Evolutionary conservation across 2,329 filamentous ascomycete genomes (phyloP).

Genomic region (Sarocladium oryzae): DNA sequence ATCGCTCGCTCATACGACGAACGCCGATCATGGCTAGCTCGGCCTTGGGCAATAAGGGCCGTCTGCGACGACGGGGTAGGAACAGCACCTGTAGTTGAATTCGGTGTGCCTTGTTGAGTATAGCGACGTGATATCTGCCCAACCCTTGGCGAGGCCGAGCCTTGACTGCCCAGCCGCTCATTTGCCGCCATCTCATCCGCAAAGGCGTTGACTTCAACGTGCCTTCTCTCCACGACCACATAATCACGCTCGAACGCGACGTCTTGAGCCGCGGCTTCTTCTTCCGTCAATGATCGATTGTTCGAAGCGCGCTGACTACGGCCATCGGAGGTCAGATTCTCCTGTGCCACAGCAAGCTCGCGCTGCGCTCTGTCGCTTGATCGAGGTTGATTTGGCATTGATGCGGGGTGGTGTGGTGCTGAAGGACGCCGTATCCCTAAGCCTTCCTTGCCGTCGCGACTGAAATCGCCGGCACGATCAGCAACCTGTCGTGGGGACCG

Average conservation of each 20-base stretch:
- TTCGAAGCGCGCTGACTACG: constrained; percentile 11
- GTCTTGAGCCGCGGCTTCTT: constrained; percentile 73
- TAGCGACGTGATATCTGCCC: constrained; percentile 66
- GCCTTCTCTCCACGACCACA: constrained; percentile 88
- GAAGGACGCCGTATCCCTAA: constrained; percentile 44
- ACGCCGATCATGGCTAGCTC: constrained; percentile 65
- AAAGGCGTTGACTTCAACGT: constrained; percentile 94
- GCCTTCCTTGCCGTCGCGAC: constrained; percentile 40
- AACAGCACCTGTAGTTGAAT: constrained; percentile 62
- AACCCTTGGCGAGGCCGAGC: constrained; percentile 44
- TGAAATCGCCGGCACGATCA: constrained; percentile 24
- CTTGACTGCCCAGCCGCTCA: constrained; percentile 51
- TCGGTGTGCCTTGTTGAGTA: constrained; percentile 69
- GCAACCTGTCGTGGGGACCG: neutral
- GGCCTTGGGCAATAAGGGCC: constrained; percentile 66
- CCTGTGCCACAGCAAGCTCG: neutral
- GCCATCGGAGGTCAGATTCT: neutral
- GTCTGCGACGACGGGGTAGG: constrained; percentile 53
- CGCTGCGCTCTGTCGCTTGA: constrained; percentile 18
- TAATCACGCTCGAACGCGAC: constrained; percentile 90
- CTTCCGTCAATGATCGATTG: constrained; percentile 42
- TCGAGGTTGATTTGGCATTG: constrained; percentile 39
- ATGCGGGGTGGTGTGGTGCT: constrained; percentile 38
- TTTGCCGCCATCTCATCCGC: constrained; percentile 90
- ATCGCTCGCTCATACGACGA: constrained; percentile 72